These are phyloP conservation scores for Scutellaria galericulata DNA, from an alignment of 257 asterid species.

Conservation along the genomic window DNA sequence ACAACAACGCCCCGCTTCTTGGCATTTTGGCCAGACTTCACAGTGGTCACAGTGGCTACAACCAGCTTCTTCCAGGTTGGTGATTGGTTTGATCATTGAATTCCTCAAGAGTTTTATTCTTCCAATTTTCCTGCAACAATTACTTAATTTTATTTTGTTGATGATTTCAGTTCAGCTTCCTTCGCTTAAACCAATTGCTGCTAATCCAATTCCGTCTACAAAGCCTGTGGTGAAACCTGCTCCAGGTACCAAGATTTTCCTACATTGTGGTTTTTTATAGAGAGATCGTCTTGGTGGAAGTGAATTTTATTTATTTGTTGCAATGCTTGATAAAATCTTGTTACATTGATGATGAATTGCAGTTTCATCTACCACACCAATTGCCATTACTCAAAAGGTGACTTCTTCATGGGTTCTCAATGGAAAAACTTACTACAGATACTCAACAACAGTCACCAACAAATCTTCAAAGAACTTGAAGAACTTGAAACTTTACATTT, in stretches of 20 bases:
- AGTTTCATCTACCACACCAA: slow-evolving; percentile 49
- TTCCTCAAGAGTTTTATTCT: not conserved
- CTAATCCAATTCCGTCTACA: slow-evolving; percentile 49
- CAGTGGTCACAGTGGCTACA: slow-evolving; percentile 71
- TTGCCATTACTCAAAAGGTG: slow-evolving; percentile 59
- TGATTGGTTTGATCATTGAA: not conserved
- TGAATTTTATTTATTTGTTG: not conserved
- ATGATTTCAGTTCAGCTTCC: slow-evolving; percentile 56
- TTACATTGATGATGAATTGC: slow-evolving; percentile 31
- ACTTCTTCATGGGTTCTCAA: slow-evolving; percentile 70
- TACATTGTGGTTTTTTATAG: not conserved
- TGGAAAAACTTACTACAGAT: slow-evolving; percentile 80
- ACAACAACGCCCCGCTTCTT: slow-evolving; percentile 87
- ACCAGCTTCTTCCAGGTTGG: slow-evolving; percentile 91
- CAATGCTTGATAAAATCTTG: not conserved
- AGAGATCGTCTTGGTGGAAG: not conserved
- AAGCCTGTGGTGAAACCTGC: slow-evolving; percentile 51
- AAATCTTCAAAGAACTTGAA: slow-evolving; percentile 74
- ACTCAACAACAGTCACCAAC: slow-evolving; percentile 73
- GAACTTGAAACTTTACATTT: slow-evolving; percentile 67
- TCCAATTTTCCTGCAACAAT: not conserved
- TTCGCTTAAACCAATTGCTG: slow-evolving; percentile 45
- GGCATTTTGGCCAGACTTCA: slow-evolving; percentile 89
- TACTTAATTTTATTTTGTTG: not conserved
- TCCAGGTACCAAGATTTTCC: slow-evolving; percentile 57